These are phyloP conservation scores for Phlebiopsis gigantea DNA, from an alignment of 768 basidiomycete genomes.

Conservation along the genomic window DNA sequence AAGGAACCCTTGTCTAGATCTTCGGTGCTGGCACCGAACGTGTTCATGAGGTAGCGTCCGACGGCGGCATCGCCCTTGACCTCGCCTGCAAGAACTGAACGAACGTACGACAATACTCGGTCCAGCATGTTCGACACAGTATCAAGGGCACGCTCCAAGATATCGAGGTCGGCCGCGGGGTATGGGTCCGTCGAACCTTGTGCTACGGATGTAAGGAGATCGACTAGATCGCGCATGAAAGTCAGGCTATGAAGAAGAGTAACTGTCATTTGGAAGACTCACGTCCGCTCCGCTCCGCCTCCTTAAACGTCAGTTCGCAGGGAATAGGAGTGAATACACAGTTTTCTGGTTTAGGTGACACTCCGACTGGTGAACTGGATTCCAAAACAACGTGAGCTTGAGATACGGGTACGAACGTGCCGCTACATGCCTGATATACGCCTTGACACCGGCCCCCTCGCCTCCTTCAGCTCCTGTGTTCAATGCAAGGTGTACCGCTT, in stretches of 20 bases:
- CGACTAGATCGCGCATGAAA: conserved; percentile 50
- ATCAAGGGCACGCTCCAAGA: conserved; percentile 68
- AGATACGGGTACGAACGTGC: too few species aligned
- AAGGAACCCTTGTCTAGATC: conserved; percentile 70
- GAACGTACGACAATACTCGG: conserved; percentile 81
- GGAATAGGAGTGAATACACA: conserved; percentile 92
- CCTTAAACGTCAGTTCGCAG: conserved; percentile 78
- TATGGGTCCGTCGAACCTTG: conserved; percentile 39
- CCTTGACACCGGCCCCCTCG: conserved; percentile 69
- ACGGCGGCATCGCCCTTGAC: conserved; percentile 76
- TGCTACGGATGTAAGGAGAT: conserved; percentile 55
- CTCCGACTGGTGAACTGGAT: conserved; percentile 78
- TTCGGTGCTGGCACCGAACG: conserved; percentile 65
- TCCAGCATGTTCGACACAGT: conserved; percentile 75
- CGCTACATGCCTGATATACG: conserved; percentile 70
- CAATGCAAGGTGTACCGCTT: conserved; percentile 86
- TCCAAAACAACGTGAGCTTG: background rate
- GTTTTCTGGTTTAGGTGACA: conserved; percentile 88
- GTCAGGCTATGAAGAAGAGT: conserved; percentile 6
- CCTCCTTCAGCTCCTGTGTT: conserved; percentile 75
- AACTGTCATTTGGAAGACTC: conserved; percentile 29
- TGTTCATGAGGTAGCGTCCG: conserved; percentile 89
- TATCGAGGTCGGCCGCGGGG: conserved; percentile 64
- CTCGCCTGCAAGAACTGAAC: conserved; percentile 73
- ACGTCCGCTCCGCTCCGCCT: conserved; percentile 84